Percentiles rank a stretch among this genome's conserved stretches.
These are phyloP conservation scores for Wallacemonas rigidus DNA, from an alignment of 208 protist species.

Conservation along the genomic window DNA sequence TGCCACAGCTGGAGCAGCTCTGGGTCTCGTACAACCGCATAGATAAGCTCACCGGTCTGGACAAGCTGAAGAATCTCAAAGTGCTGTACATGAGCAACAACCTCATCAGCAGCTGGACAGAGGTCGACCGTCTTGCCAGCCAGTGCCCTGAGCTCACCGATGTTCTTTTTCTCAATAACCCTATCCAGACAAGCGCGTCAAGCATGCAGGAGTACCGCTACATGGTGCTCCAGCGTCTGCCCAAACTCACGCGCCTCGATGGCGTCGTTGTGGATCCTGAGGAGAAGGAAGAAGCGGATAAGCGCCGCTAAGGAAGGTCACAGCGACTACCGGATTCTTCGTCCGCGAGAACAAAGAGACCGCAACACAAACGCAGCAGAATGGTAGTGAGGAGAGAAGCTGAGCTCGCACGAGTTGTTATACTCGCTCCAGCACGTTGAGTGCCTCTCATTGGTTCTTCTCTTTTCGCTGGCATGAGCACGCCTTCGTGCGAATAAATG, in stretches of 20 bases:
- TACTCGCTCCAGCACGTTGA: not conserved
- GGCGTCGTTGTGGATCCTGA: slow-evolving; percentile 88
- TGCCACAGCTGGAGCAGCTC: slow-evolving; percentile 93
- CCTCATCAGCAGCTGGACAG: slow-evolving; percentile 93
- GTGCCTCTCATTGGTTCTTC: not conserved
- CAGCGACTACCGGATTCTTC: too few species aligned
- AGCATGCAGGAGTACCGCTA: slow-evolving; percentile 86
- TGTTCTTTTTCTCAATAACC: slow-evolving; percentile 94
- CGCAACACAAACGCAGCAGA: too few species aligned
- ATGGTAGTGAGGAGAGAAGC: too few species aligned
- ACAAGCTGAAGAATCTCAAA: slow-evolving; percentile 92
- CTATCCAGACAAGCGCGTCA: slow-evolving; percentile 75
- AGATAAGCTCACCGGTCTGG: slow-evolving; percentile 92
- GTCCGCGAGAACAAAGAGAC: too few species aligned
- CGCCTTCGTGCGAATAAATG: too few species aligned
- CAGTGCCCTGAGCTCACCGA: slow-evolving; percentile 93
- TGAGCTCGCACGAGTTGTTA: not conserved
- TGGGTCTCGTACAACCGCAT: slow-evolving; percentile 97
- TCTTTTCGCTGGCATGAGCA: not conserved
- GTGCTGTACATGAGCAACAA: slow-evolving; percentile 96
- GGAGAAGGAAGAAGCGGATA: slow-evolving; percentile 91
- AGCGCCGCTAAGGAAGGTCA: slow-evolving; percentile 49
- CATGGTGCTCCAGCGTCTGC: slow-evolving; percentile 87
- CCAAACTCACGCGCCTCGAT: slow-evolving; percentile 86
- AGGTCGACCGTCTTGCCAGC: slow-evolving; percentile 92